Base-by-base conservation (phyloP, 805 yeast species). In the Candida sakaeoensis region DNA sequence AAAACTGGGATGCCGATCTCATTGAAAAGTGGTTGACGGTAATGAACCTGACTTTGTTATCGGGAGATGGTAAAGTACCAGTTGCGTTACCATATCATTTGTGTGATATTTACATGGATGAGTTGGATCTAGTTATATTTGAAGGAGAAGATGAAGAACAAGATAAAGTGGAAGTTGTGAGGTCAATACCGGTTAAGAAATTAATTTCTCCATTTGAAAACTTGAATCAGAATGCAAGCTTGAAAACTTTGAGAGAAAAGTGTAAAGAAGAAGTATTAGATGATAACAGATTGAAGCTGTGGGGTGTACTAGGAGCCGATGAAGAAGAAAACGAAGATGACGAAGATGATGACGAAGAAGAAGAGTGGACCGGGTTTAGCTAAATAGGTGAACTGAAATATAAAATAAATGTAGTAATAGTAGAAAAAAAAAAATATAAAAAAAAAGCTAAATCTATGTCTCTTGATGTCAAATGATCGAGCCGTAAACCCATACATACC, bases 81-180 rank as follows among this genome's bases (percentile, higher is more conserved):
- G 76, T 75, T 48, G 93, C 93, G 17, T 72, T 93, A 38, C 82
- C 95, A 13, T 78, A 85, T 57, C 99, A 91, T 65, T 61, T 91
- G 29, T 72, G 85, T 44, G 98, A 93, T 62, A 79, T 93, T 5
- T 80, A 78, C 56, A 59, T 85, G 27, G 97, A 89, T 50, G 99
- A 91, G 62, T 63, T 91, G 44, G 95, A 85, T 53, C 74, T 73
- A 46, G 75, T 82, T 2, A 56, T 82, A 40, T 77, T 77, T 46
- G 72, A 65, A 26, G 75, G 69, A 12, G 65, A 66, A 30, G 76
- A 72, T 17, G 73, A 65, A 7, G 77, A 69, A 4, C 8, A 21
- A 21, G 24, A 58, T 4, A 57, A 57, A 39, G 27, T 45, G 12
- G 64, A 59, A 32, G 61, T 70, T 19, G 60, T 75, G 7, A 53